Evolutionary conservation across 306 rosid genomes (phyloP).

Genomic region (Carpinus viminea): DNA sequence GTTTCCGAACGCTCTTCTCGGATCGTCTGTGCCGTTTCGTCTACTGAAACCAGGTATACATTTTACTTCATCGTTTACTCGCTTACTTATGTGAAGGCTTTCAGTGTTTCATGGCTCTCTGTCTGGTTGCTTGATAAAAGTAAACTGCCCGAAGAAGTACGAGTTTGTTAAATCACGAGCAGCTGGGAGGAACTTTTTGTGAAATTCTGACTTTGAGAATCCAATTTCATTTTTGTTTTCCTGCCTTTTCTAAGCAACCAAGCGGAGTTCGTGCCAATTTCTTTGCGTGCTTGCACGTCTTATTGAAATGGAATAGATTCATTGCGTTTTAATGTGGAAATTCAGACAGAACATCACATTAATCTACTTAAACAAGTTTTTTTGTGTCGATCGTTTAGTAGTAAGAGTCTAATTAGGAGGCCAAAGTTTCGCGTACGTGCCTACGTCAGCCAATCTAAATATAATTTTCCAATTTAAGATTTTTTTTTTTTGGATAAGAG

Average conservation of each 20-base stretch:
- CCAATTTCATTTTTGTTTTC: neutral
- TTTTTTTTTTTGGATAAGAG: too few species aligned
- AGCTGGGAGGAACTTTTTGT: neutral
- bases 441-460: too few species aligned
- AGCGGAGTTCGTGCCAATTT: neutral
- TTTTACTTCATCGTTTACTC: neutral
- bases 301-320: neutral
- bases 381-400: too few species aligned
- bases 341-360: too few species aligned
- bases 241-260: neutral
- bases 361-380: too few species aligned
- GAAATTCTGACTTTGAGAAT: neutral
- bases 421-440: too few species aligned
- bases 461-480: too few species aligned
- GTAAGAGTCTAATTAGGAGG: too few species aligned
- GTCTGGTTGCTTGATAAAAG: neutral
- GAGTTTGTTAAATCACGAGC: neutral
- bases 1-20: neutral
- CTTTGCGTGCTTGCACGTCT: neutral
- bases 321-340: neutral
- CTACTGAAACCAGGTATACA: conserved; percentile 3
- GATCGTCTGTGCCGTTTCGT: neutral
- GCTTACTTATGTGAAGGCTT: neutral
- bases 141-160: neutral
- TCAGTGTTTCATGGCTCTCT: neutral